Conservation (phyloP, 345 rosid genomes). For the Populus tremula region DNA sequence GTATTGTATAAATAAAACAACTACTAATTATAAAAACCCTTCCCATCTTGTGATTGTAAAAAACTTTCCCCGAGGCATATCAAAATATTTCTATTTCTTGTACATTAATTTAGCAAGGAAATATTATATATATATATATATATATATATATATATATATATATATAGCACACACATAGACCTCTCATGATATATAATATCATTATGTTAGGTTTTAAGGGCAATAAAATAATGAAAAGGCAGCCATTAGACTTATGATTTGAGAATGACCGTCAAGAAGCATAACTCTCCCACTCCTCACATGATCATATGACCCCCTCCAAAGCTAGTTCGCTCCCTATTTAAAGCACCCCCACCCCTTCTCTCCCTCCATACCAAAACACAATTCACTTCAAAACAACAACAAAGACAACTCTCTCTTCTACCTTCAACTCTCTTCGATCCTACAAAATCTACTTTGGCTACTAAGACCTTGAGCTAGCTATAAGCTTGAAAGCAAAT, state of each 20-base stretch:
- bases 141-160: neutral
- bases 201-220: neutral
- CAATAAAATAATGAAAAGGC: conserved; percentile 7
- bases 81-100: too few species aligned
- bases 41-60: neutral
- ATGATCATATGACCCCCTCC: neutral
- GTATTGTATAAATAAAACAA: neutral
- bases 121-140: neutral
- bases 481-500: neutral
- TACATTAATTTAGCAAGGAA: neutral
- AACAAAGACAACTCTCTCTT: neutral
- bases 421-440: neutral
- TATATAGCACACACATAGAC: neutral
- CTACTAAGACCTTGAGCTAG: neutral
- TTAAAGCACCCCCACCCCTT: conserved; percentile 7
- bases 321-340: neutral
- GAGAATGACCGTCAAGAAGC: conserved; percentile 13
- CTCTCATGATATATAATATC: conserved; percentile 1
- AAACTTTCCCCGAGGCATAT: neutral
- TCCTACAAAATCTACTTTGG: neutral
- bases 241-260: conserved; percentile 22
- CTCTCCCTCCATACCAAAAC: conserved; percentile 7
- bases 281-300: conserved; percentile 6
- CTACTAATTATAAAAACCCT: neutral
- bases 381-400: conserved; percentile 14